phyloP scores from a whole-genome alignment of 768 basidiomycete species.

The Lactarius evosmus region DNA sequence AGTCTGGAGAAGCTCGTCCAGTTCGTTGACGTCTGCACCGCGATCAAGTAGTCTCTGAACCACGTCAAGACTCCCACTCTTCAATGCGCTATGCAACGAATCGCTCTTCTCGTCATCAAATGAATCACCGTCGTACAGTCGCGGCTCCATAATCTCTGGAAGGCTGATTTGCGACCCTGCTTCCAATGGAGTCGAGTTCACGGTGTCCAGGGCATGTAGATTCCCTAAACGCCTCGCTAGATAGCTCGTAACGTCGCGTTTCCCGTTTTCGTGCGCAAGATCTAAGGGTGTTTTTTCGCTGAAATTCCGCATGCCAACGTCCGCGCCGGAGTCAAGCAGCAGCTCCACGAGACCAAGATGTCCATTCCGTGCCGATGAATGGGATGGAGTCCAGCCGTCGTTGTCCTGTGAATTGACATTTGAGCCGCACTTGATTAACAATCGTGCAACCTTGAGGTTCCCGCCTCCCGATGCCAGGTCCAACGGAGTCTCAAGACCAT shows the following conservation, averaged over 20 bases:
- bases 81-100: not conserved
- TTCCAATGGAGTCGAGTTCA: not conserved
- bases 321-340: not conserved
- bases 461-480: not conserved
- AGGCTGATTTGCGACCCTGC: no score
- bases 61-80: not conserved
- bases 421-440: not conserved
- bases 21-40: not conserved
- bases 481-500: not conserved
- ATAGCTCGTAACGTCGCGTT: not conserved
- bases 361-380: not conserved
- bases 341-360: not conserved
- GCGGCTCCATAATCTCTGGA: not conserved
- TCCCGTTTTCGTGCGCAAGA: not conserved
- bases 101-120: no score
- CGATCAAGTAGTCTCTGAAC: not conserved
- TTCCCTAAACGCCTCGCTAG: not conserved
- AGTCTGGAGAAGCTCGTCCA: not conserved
- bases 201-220: no score
- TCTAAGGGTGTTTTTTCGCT: not conserved
- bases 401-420: not conserved
- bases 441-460: no score
- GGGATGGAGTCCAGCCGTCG: not conserved
- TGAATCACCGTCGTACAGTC: fast-evolving
- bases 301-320: not conserved